A percentile compares a stretch with the other conserved stretches of the same genome.
These are phyloP conservation scores for Coniferiporia weirii DNA, from an alignment of 1,284 basidiomycete species.

Conservation along the genomic window DNA sequence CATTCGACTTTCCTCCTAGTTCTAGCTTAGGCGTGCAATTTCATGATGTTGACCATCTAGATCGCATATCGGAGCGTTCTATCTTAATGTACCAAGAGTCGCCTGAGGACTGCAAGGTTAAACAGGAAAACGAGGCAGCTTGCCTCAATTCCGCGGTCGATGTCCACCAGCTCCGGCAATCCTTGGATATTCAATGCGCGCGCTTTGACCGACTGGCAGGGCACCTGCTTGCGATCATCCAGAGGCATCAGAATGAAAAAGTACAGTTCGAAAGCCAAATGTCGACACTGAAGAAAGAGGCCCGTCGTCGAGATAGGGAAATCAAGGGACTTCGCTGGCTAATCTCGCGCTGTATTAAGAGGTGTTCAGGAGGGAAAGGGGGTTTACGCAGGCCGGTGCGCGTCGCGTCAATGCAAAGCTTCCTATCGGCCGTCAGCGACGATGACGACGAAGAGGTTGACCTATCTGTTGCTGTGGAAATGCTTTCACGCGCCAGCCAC, in stretches of 20 bases:
- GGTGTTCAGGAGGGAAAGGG: conserved; percentile 1
- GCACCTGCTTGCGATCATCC: conserved; percentile 16
- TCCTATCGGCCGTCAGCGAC: conserved; percentile 8
- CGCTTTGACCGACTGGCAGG: conserved; percentile 17
- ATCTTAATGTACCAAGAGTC: conserved; percentile 1
- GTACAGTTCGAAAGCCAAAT: conserved; percentile 34
- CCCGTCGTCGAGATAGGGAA: conserved; percentile 39
- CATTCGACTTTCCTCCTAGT: background rate
- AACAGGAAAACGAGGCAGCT: background rate
- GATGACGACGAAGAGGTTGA: conserved; percentile 10
- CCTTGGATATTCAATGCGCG: conserved; percentile 14
- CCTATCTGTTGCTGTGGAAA: conserved; percentile 8
- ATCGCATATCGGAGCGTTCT: conserved; percentile 16
- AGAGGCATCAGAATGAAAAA: conserved; percentile 38
- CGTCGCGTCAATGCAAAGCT: conserved; percentile 15
- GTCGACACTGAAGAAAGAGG: conserved; percentile 38
- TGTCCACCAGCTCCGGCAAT: conserved; percentile 3
- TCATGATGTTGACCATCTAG: conserved; percentile 6
- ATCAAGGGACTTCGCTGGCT: conserved; percentile 46
- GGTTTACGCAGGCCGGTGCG: background rate
- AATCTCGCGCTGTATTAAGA: conserved; percentile 22
- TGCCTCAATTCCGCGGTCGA: background rate
- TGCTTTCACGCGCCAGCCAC: conserved; percentile 9
- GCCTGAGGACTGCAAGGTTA: background rate
- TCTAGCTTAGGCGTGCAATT: background rate